phyloP scores from a whole-genome alignment of 331 rosid genomes.

The Pyrus hybrid region DNA sequence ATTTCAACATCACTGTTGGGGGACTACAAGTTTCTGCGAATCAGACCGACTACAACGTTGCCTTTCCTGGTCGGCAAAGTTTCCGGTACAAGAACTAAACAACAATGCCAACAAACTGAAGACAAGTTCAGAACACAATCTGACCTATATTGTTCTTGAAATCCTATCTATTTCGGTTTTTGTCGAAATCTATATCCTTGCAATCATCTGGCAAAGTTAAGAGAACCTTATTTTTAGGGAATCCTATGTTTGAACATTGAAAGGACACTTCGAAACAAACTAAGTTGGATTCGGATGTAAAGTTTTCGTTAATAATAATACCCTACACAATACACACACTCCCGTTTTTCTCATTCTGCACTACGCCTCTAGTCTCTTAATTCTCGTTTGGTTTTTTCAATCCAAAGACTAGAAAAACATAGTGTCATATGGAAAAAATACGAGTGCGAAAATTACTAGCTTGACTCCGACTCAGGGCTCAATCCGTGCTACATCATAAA shows the following conservation, averaged over 20 bases:
- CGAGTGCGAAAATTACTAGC: slow-evolving; percentile 13
- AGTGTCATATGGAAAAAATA: neutral
- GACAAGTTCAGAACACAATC: neutral
- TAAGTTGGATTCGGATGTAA: too few species aligned
- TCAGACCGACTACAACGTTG: neutral
- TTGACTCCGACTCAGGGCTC: slow-evolving; percentile 20
- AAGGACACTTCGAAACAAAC: neutral
- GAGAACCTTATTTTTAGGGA: neutral
- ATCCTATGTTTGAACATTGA: neutral
- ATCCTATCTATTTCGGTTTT: neutral
- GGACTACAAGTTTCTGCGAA: neutral
- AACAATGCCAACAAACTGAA: neutral
- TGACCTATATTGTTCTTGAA: neutral
- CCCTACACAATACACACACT: too few species aligned
- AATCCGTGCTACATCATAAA: slow-evolving; percentile 32
- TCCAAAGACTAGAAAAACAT: neutral
- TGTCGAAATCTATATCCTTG: neutral
- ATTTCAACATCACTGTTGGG: neutral
- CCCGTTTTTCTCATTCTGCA: neutral
- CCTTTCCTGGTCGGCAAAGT: neutral
- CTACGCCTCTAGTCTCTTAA: neutral
- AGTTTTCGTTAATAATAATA: too few species aligned
- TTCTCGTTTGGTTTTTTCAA: neutral
- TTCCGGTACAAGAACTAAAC: neutral
- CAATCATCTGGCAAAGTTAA: neutral